These are phyloP conservation scores for Kluyveromyces dobzhanskii DNA, from an alignment of 805 yeast genomes.

Conservation along the genomic window DNA sequence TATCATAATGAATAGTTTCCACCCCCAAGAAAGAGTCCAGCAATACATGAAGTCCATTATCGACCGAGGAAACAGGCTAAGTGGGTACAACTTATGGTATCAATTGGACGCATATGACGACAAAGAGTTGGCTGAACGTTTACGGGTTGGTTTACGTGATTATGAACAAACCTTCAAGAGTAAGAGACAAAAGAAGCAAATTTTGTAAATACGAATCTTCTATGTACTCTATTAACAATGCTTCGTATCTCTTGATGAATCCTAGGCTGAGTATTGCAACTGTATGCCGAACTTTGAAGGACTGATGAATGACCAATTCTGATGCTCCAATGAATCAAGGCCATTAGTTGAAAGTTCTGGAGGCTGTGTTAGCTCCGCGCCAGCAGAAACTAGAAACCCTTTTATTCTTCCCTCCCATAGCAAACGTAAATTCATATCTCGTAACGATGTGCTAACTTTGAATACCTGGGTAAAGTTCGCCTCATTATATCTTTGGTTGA, in stretches of 20 bases:
- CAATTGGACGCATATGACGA: constrained; percentile 72
- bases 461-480: constrained; percentile 61
- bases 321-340: constrained; percentile 7
- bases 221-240: neutral
- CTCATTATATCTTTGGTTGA: constrained; percentile 41
- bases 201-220: constrained; percentile 1
- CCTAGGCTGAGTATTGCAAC: constrained; percentile 23
- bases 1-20: constrained; percentile 57
- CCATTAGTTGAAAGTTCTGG: constrained; percentile 5
- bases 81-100: constrained; percentile 70
- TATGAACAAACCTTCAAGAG: constrained; percentile 41
- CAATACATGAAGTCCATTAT: constrained; percentile 54
- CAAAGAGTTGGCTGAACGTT: constrained; percentile 52
- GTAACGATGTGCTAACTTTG: constrained; percentile 63
- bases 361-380: constrained; percentile 39
- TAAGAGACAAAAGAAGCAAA: constrained; percentile 26
- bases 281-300: constrained; percentile 26
- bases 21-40: constrained; percentile 46
- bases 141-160: constrained; percentile 48
- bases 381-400: constrained; percentile 72
- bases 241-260: neutral
- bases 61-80: constrained; percentile 48
- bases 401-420: constrained; percentile 86
- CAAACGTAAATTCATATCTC: constrained; percentile 49
- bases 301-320: constrained; percentile 5